A percentile compares a stretch with the other conserved stretches of the same genome.
Conservation (phyloP, 495 filamentous ascomycete species). For the Neurospora hispaniola region DNA sequence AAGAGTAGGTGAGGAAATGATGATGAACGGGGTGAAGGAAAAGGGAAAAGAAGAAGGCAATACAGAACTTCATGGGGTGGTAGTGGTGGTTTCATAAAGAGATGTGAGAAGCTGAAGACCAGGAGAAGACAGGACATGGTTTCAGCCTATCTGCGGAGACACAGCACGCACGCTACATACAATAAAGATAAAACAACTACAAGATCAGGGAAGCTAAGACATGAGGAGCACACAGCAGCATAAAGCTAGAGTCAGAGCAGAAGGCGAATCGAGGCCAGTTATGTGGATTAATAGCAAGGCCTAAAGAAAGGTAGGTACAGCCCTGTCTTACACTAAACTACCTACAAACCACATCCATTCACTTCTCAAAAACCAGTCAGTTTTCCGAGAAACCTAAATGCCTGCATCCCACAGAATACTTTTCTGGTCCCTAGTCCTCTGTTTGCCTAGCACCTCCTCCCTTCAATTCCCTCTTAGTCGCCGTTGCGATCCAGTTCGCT, state of each 20-base stretch:
- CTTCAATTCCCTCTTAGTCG: background rate
- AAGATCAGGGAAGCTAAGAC: background rate
- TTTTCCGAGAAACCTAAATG: background rate
- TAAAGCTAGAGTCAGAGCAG: background rate
- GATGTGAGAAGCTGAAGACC: background rate
- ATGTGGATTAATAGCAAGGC: background rate
- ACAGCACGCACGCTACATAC: background rate
- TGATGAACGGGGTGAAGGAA: background rate
- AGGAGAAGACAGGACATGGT: background rate
- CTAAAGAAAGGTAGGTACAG: background rate
- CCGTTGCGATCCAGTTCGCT: background rate
- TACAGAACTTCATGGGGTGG: background rate
- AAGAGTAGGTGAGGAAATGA: background rate
- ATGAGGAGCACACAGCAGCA: too few relatives aligned
- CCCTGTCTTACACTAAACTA: background rate
- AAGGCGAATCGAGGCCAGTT: background rate
- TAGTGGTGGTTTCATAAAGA: background rate
- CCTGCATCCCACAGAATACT: background rate
- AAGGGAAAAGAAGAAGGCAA: background rate
- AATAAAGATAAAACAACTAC: background rate
- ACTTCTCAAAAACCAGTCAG: background rate
- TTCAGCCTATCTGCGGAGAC: background rate
- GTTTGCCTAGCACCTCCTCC: background rate
- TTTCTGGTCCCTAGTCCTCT: background rate
- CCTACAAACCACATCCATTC: background rate